phyloP scores from a whole-genome alignment of 2,329 filamentous ascomycete species.

The Aspergillus japonicus region DNA sequence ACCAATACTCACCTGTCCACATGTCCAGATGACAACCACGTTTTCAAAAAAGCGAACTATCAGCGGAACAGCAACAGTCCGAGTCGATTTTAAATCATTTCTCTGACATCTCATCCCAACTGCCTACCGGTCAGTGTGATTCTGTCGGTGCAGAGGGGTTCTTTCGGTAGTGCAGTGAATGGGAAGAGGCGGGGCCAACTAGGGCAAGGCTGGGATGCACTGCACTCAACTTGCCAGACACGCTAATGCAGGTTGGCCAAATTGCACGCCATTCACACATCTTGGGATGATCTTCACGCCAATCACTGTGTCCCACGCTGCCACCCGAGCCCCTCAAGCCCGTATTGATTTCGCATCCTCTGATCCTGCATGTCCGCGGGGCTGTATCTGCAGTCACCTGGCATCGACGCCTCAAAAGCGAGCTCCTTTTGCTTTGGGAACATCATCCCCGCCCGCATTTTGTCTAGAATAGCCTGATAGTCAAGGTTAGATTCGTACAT shows the following conservation, averaged over 20 bases:
- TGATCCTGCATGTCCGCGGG: background rate
- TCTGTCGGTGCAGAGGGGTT: background rate
- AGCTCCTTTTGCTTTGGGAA: no score
- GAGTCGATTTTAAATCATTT: background rate
- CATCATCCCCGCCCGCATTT: no score
- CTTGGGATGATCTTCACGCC: background rate
- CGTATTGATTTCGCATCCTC: background rate
- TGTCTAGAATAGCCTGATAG: no score
- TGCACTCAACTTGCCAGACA: background rate
- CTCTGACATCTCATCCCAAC: background rate
- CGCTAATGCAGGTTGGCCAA: background rate
- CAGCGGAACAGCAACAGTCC: no score
- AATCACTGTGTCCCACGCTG: background rate
- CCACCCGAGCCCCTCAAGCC: background rate
- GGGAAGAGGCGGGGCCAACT: background rate
- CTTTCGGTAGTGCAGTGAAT: background rate
- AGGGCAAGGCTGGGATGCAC: background rate
- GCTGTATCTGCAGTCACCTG: background rate
- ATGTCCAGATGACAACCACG: no score
- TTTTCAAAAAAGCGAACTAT: no score
- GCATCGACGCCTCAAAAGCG: background rate
- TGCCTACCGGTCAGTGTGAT: background rate
- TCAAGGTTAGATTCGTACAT: no score
- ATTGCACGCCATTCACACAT: background rate
- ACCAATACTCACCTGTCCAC: no score